Evolutionary conservation across 2,329 filamentous ascomycete genomes (phyloP), one percentile per base, ranked within the genome.

Genomic region (Fusarium chaquense): DNA sequence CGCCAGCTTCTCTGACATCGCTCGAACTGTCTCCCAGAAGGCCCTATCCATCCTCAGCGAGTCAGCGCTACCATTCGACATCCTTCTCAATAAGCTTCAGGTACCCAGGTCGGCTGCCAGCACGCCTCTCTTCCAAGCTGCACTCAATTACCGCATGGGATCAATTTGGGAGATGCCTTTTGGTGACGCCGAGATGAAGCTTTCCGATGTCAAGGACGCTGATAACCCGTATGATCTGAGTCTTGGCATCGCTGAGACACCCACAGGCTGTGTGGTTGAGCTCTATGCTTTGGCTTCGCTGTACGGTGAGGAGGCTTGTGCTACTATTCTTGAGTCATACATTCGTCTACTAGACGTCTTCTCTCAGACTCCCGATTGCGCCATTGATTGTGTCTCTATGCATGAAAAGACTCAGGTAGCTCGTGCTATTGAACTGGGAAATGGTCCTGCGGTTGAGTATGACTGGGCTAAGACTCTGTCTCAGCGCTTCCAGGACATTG

Each of bases 71-170:
- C 61, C 61, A 1, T 60, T 64, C 0, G 61, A 64, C 5, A 30
- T 33, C 1, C 61, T 64, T 16, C 49, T 64, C 3, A 20, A 22
- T 2, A 18, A 64, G 6, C 6, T 64, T 0, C 45, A 41, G 9
- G 56, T 63, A 6, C 47, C 60, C 1, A 41, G 56, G 3, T 63
- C 56, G 3, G 41, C 32, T 2, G 36, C 28, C 13, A 24, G n/a
- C 16, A 60, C 56, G 3, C 60, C 60, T 6, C 26, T 63, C 1
- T 63, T 63, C 20, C 60, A 63, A 30, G 60, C 51, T 9, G 45
- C 44, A 4, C 10, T 63, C 16, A 41, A 63, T 6, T 63, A 61
- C 16, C 40, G 56, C 20, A 24, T 44, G 35, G 28, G 57, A 11
- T 24, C 36, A 28, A 44, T 24, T 24, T 36, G 6, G 57, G 33